A percentile compares a stretch with the other conserved stretches of the same genome.
phyloP scores from a whole-genome alignment of 139 green algal genomes.

The Chlorella sp. region DNA sequence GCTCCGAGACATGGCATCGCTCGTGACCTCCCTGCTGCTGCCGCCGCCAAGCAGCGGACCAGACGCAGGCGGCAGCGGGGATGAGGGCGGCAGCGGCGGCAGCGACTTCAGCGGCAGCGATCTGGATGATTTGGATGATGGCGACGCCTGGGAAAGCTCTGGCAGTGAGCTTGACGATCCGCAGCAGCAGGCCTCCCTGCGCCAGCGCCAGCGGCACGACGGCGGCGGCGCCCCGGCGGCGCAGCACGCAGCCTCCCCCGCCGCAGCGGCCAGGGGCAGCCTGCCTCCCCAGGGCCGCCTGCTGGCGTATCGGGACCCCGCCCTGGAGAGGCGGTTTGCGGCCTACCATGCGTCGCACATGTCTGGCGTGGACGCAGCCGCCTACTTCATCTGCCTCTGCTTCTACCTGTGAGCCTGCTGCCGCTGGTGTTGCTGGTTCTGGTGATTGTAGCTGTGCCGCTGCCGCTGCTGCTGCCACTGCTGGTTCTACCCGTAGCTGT shows the following conservation, averaged over 20 bases:
- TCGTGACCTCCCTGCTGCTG: slow-evolving; percentile 2
- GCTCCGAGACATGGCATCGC: not conserved
- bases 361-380: not conserved
- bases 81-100: not conserved
- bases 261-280: not conserved
- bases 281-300: not conserved
- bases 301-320: not conserved
- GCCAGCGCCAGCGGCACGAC: not conserved
- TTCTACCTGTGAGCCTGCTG: not conserved
- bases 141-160: not conserved
- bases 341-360: not conserved
- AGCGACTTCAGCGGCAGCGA: not conserved
- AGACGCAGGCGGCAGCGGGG: not conserved
- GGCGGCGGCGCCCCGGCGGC: not conserved
- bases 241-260: not conserved
- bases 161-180: not conserved
- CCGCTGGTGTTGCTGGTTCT: not conserved
- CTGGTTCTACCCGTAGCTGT: not conserved
- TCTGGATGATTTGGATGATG: not conserved
- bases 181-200: not conserved
- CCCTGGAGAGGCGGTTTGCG: not conserved
- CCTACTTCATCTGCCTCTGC: not conserved
- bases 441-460: not conserved
- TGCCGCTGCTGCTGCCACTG: not conserved
- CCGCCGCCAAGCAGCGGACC: not conserved